Evolutionary conservation across 139 green algal species (phyloP).

Genomic region (Chlorella vulgaris): DNA sequence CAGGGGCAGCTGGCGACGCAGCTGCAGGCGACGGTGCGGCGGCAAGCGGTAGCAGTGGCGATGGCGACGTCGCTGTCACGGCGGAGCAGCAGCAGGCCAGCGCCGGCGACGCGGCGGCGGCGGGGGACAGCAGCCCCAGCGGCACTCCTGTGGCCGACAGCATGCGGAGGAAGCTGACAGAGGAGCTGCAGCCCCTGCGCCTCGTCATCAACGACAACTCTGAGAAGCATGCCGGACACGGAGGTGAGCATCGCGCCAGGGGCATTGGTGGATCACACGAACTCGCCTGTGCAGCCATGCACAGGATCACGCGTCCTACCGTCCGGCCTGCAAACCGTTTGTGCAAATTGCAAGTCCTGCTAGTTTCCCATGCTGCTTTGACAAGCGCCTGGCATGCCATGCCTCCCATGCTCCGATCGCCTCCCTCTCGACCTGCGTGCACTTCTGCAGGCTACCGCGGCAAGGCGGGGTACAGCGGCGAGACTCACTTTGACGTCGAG

Average conservation of each 20-base stretch:
- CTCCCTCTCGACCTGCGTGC: neutral
- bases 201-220: constrained; percentile 67
- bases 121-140: neutral
- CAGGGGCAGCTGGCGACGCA: neutral
- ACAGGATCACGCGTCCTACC: no score
- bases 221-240: constrained; percentile 64
- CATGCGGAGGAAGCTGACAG: constrained; percentile 52
- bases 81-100: neutral
- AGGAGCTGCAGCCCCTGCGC: constrained; percentile 35
- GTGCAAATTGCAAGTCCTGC: no score
- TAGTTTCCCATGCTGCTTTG: no score
- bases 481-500: constrained; percentile 67
- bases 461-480: constrained; percentile 31
- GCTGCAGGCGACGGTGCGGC: neutral
- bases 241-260: constrained; percentile 2
- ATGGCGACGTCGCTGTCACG: neutral
- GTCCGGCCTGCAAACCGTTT: no score
- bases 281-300: no score
- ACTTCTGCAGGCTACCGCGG: constrained; percentile 8
- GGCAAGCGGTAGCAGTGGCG: neutral
- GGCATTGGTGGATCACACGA: neutral
- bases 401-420: neutral
- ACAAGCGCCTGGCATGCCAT: neutral
- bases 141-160: constrained; percentile 48
- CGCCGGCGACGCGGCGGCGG: neutral